These are phyloP conservation scores for Tribonema minus DNA, from an alignment of 108 stramenopile genomes.

Conservation along the genomic window DNA sequence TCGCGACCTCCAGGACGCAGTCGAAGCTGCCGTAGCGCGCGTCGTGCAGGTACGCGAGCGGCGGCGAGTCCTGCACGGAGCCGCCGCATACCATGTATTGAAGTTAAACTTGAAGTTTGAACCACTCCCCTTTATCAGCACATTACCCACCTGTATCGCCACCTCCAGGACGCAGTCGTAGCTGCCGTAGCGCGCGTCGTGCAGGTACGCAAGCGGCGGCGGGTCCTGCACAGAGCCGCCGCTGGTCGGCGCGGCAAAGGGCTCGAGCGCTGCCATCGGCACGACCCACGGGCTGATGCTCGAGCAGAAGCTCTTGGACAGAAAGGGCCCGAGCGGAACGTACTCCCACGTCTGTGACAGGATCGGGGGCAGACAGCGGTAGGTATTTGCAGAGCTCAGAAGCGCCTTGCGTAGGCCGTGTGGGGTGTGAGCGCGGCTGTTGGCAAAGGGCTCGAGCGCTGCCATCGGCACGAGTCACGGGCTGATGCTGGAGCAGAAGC, in stretches of 20 bases:
- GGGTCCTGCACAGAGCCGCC: constrained; percentile 60
- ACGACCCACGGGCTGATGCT: constrained; percentile 85
- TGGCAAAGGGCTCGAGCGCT: constrained; percentile 72
- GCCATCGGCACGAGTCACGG: constrained; percentile 81
- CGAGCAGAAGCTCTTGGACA: constrained; percentile 83
- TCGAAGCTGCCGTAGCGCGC: not conserved
- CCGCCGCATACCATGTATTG: too few relatives aligned
- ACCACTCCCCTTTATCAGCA: too few relatives aligned
- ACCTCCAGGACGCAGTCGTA: constrained; percentile 74
- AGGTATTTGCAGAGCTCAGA: too few relatives aligned
- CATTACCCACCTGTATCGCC: constrained; percentile 2
- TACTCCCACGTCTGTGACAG: constrained; percentile 89
- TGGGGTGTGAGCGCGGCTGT: too few relatives aligned
- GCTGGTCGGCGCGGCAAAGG: constrained; percentile 60
- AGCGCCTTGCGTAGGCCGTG: too few relatives aligned
- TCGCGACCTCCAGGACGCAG: not conserved
- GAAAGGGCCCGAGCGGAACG: constrained; percentile 89
- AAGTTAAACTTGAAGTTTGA: too few relatives aligned
- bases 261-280: constrained; percentile 71
- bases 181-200: constrained; percentile 56
- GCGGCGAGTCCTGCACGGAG: not conserved
- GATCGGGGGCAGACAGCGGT: too few relatives aligned
- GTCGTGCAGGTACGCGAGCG: not conserved
- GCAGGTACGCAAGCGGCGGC: constrained; percentile 68
- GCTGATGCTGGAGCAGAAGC: constrained; percentile 78